A percentile compares a stretch with the other conserved stretches of the same genome.
phyloP scores from a whole-genome alignment of 345 rosid species.

The Pseudoturritis turrita region DNA sequence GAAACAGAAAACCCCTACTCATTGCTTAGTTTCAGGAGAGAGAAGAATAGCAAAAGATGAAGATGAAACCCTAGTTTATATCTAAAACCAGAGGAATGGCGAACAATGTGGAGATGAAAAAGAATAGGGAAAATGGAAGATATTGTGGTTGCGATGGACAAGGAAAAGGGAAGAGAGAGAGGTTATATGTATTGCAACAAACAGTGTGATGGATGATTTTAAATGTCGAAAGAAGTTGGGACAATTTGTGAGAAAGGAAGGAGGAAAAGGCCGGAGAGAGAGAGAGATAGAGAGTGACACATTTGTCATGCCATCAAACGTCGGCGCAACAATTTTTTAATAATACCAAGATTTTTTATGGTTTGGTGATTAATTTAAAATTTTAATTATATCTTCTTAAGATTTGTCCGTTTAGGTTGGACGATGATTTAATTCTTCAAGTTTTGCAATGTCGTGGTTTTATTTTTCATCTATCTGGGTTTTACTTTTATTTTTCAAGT shows the following conservation, averaged over 20 bases:
- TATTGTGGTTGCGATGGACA: not conserved
- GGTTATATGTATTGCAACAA: not conserved
- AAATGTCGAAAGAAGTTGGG: constrained; percentile 1
- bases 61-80: constrained; percentile 22
- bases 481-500: no score
- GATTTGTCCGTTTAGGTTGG: no score
- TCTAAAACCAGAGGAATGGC: not conserved
- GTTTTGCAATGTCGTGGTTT: no score
- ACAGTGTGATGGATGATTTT: constrained; percentile 1
- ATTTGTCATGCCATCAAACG: constrained; percentile 16
- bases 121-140: not conserved
- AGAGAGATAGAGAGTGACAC: constrained; percentile 18
- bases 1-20: constrained; percentile 47
- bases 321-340: constrained; percentile 8
- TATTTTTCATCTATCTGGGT: no score
- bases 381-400: no score
- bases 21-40: constrained; percentile 18
- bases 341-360: not conserved
- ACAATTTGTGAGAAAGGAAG: not conserved
- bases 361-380: not conserved
- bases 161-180: no score
- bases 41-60: constrained; percentile 1
- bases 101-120: not conserved
- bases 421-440: no score
- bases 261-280: constrained; percentile 8